A percentile compares a stretch with the other conserved stretches of the same genome.
Evolutionary conservation across 768 basidiomycete genomes (phyloP).

Genomic region (Neoboletus brunneissimus): DNA sequence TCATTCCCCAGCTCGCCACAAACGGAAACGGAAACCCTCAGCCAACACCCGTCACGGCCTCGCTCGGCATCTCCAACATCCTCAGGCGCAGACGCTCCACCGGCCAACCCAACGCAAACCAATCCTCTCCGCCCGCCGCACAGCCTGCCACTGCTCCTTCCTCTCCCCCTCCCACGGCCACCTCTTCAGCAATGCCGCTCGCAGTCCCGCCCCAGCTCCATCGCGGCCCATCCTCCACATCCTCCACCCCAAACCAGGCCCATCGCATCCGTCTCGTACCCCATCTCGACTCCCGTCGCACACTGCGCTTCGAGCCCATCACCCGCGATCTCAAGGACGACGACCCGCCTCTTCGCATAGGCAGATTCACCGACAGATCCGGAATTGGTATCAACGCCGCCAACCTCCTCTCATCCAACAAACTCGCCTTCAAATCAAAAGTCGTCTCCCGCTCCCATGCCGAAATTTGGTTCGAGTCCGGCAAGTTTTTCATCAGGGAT

Average conservation of each 20-base stretch:
- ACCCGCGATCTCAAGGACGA: constrained; percentile 74
- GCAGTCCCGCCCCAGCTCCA: constrained; percentile 22
- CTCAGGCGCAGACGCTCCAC: constrained; percentile 66
- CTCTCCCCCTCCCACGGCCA: constrained; percentile 16
- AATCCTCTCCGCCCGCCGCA: neutral
- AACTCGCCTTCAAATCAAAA: too few relatives aligned
- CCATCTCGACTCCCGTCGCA: constrained; percentile 88
- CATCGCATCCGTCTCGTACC: constrained; percentile 93
- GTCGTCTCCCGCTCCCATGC: too few relatives aligned
- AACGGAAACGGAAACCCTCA: constrained; percentile 28
- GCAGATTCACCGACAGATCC: too few relatives aligned
- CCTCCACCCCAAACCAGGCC: constrained; percentile 26
- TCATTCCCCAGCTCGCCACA: constrained; percentile 35
- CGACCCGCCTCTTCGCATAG: too few relatives aligned
- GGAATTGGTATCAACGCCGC: too few relatives aligned
- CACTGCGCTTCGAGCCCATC: constrained; percentile 91
- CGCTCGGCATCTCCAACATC: constrained; percentile 57
- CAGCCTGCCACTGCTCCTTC: constrained; percentile 9
- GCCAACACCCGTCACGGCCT: constrained; percentile 23
- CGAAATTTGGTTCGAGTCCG: constrained; percentile 81
- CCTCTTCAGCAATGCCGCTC: constrained; percentile 17
- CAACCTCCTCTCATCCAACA: too few relatives aligned
- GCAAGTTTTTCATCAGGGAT: constrained; percentile 83
- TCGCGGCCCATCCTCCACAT: constrained; percentile 18
- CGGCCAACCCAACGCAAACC: constrained; percentile 43